Evolutionary conservation across 2,329 filamentous ascomycete genomes (phyloP), one percentile per base, ranked within the genome.

Genomic region (Fusarium piperis): DNA sequence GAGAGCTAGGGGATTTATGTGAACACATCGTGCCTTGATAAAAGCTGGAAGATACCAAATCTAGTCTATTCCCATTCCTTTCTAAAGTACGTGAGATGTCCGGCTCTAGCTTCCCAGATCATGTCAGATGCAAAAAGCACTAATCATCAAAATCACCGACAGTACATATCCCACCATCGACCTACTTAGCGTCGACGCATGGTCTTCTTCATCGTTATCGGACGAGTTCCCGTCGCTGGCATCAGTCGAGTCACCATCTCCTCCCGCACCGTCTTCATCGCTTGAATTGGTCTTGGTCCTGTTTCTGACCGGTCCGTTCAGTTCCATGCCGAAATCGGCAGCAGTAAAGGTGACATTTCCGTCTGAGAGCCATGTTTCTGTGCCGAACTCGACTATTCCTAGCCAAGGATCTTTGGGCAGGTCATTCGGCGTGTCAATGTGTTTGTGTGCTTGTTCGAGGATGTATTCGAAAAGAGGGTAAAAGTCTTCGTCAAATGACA

Each of bases 261-360:
- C 38, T 3, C 23, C 20, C 10, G 64, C 23, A 3, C 35, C 23
- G 1, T 32, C 39, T 3, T 52, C 26, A 15, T 23, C 26, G 0
- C 52, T 65, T 5, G 64, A 61, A 16, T 64, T 53, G 15, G 20
- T 30, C 23, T 60, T 26, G 15, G 23, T 63, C 6, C 55, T 28
- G 0, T 56, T 64, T 11, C 41, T 41, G 1, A 16, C 35, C 1
- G 67, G 62, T 0, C 64, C 65, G 8, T 73, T 67, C 5, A 76
- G 23, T 9, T 63, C 32, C 74, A 77, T 77, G 2, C 35, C 62
- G 33, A 76, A 77, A 23, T 77, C 73, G 1, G 75, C 73, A 7
- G 75, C 73, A 9, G 72, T 77, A 5, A 77, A 77, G 0, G 75
- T 77, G 0, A 74, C 75, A 20, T 77, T 77, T 1, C 73, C 74